Evolutionary conservation across 768 basidiomycete genomes (phyloP).

Genomic region (Gymnopilus dilepis): DNA sequence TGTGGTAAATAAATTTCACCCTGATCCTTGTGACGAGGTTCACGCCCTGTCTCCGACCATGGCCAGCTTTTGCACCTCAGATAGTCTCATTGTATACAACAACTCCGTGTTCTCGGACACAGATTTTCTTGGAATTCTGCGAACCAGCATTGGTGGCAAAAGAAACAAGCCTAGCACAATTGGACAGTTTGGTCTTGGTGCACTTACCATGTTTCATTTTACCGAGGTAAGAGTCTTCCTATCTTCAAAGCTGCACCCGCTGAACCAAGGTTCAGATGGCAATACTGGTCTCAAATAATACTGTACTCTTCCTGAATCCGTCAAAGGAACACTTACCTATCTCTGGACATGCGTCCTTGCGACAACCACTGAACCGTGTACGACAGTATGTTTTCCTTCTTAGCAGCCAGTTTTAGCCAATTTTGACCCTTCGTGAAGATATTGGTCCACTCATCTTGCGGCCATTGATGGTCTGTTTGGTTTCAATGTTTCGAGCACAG

Average conservation of each 20-base stretch:
- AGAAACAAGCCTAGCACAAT: slow-evolving; percentile 41
- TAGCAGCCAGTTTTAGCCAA: not conserved
- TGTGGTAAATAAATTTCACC: slow-evolving; percentile 38
- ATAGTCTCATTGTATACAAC: slow-evolving; percentile 52
- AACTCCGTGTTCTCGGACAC: slow-evolving; percentile 42
- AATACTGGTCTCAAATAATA: slow-evolving; percentile 37
- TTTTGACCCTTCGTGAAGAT: slow-evolving; percentile 29
- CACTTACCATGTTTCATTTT: slow-evolving; percentile 57
- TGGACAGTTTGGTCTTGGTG: slow-evolving; percentile 58
- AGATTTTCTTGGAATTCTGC: slow-evolving; percentile 53
- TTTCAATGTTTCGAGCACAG: slow-evolving; percentile 35
- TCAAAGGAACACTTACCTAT: slow-evolving; percentile 46
- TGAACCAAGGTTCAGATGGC: slow-evolving; percentile 31
- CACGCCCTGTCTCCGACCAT: slow-evolving; percentile 37
- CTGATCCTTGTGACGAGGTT: not conserved
- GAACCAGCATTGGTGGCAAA: slow-evolving; percentile 53
- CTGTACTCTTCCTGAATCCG: slow-evolving; percentile 50
- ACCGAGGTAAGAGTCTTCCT: slow-evolving; percentile 43
- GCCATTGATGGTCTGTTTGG: slow-evolving; percentile 45
- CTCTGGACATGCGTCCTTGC: slow-evolving; percentile 34
- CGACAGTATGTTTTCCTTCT: slow-evolving; percentile 33
- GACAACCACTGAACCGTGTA: slow-evolving; percentile 38
- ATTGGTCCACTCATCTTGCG: slow-evolving; percentile 47
- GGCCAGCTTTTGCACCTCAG: slow-evolving; percentile 37
- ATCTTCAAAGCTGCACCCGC: not conserved